Evolutionary conservation across 352 stramenopile genomes (phyloP).

Genomic region (Phytophthora foliorum): DNA sequence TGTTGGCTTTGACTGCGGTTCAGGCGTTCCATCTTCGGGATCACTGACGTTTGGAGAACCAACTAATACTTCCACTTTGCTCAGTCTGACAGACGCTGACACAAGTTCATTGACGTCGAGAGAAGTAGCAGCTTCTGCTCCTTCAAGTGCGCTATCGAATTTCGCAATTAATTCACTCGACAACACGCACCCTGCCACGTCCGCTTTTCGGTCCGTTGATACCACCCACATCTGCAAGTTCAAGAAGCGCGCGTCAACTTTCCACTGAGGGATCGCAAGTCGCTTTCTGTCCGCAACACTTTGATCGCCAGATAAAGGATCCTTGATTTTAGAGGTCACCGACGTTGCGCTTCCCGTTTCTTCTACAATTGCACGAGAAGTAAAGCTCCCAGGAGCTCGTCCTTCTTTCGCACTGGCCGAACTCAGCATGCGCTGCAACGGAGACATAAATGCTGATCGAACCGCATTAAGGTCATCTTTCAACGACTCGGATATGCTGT

Average conservation of each 20-base stretch:
- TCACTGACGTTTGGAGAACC: slow-evolving; percentile 27
- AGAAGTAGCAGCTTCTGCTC: slow-evolving; percentile 10
- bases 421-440: slow-evolving; percentile 51
- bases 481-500: slow-evolving; percentile 67
- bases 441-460: slow-evolving; percentile 52
- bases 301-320: slow-evolving; percentile 1
- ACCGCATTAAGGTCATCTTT: slow-evolving; percentile 51
- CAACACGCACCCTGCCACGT: slow-evolving; percentile 65
- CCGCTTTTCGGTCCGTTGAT: slow-evolving; percentile 66
- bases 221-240: slow-evolving; percentile 77
- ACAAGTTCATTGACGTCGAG: slow-evolving; percentile 32
- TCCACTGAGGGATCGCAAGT: slow-evolving; percentile 42
- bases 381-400: slow-evolving; percentile 28
- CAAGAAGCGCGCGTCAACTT: slow-evolving; percentile 51
- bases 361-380: slow-evolving; percentile 42
- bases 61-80: slow-evolving; percentile 52
- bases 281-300: slow-evolving; percentile 8
- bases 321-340: slow-evolving; percentile 13
- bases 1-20: slow-evolving; percentile 24
- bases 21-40: slow-evolving; percentile 5
- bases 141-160: slow-evolving; percentile 35
- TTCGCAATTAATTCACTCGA: slow-evolving; percentile 43
- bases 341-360: slow-evolving; percentile 30
- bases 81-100: slow-evolving; percentile 38
- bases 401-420: slow-evolving; percentile 45